Base-by-base conservation (phyloP, 2,329 filamentous ascomycete species). In the Xylariaceae sp. region DNA sequence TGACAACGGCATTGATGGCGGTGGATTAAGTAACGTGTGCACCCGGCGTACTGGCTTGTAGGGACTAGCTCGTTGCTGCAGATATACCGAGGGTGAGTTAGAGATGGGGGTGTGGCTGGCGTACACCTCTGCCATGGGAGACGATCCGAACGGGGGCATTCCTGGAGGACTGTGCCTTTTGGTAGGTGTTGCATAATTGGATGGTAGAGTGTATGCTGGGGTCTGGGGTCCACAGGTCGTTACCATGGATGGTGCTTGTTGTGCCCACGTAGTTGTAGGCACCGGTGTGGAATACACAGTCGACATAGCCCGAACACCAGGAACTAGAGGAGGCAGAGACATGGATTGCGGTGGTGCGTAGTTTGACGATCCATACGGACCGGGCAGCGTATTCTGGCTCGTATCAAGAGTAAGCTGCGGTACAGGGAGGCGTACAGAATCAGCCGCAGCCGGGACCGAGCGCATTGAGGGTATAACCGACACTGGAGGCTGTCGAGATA, bases 21-120 rank as follows among this genome's bases (percentile, higher is more conserved):
- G 90, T 31, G 92, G 92, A 53, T 94, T 90, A 31, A 97, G 78
- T n/a, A 97, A 81, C 1, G 90, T 96, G 61, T 94, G 91, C 53
- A 97, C 90, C 55, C 90, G 83, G 48, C 92, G 88, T 38, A 97
- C 87, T 1, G 93, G 93, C 58, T 90, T 89, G 71, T 97, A 97
- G 3, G 94, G 94, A 50, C 93, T 97, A 57, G 89, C 86, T 51
- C 94, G 83, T 67, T 96, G 90, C 64, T 89, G 88, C 36, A 97
- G 77, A 71, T 95, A 95, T 64, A 90, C 83, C 11, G 89, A 92
- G 1, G 93, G 93, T 31, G 94, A 97, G 58, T 94, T 81, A 31
- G 89, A 87, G 42, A 84, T 82, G 6, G 87, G 86, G 9, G 84
- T 82, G 47, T 84, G 80, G 42, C 77, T 74, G 6, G 74, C 75